These are phyloP conservation scores for Mercurialis annua DNA, from an alignment of 345 rosid species.

Conservation along the genomic window DNA sequence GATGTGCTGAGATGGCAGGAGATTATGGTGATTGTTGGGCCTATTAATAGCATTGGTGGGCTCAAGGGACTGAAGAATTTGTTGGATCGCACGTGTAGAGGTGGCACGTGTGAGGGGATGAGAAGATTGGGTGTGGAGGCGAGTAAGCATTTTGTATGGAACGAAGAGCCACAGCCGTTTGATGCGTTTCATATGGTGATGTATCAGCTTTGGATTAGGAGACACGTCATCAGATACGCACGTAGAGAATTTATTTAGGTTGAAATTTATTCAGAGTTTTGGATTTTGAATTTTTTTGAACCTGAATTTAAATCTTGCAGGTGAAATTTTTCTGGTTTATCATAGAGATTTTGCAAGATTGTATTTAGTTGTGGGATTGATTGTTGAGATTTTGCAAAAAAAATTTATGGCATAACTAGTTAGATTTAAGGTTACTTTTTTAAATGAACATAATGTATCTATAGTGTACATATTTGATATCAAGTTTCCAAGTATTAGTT, in stretches of 20 bases:
- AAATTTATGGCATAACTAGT: too few species aligned
- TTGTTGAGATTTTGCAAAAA: too few species aligned
- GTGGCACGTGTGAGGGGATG: conserved; percentile 23
- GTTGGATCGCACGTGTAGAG: conserved; percentile 26
- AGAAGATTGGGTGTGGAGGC: conserved; percentile 34
- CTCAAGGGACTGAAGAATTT: conserved; percentile 34
- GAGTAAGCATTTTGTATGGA: conserved; percentile 46
- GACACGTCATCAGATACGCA: conserved; percentile 55
- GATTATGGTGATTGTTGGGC: conserved; percentile 41
- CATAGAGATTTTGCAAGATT: too few species aligned
- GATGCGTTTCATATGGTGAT: conserved; percentile 50
- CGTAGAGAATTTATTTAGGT: conserved; percentile 25
- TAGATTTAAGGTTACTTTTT: too few species aligned
- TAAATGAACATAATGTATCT: too few species aligned
- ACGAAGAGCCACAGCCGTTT: conserved; percentile 38
- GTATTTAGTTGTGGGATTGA: too few species aligned
- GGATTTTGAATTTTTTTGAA: too few species aligned
- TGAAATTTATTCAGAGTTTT: too few species aligned
- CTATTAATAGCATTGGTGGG: conserved; percentile 20
- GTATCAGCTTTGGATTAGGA: conserved; percentile 62
- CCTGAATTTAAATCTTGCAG: too few species aligned
- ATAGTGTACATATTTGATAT: too few species aligned
- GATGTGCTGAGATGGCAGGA: conserved; percentile 56
- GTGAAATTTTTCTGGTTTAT: too few species aligned
- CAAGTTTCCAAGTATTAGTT: too few species aligned